phyloP scores from a whole-genome alignment of 139 green algal species.

The Dunaliella sp. region DNA sequence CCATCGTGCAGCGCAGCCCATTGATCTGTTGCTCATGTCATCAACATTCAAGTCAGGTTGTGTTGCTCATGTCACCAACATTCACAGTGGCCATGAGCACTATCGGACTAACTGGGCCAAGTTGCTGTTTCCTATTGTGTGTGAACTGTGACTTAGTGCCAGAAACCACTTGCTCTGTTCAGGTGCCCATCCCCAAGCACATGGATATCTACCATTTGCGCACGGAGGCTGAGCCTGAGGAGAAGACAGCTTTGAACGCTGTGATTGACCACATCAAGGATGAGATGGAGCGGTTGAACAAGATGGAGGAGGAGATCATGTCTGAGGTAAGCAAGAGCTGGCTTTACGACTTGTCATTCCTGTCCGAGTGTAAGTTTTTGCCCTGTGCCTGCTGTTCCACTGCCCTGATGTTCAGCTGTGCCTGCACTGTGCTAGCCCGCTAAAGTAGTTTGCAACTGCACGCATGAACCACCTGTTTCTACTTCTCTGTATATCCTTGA shows the following conservation, averaged over 20 bases:
- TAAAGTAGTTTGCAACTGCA: neutral
- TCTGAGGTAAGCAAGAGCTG: conserved; percentile 11
- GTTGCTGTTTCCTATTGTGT: no score
- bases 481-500: no score
- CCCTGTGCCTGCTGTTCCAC: neutral
- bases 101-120: neutral
- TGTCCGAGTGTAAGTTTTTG: neutral
- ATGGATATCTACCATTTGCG: conserved; percentile 93
- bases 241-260: conserved; percentile 78
- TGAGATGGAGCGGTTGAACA: conserved; percentile 46
- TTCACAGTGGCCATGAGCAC: no score
- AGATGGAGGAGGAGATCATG: conserved; percentile 58
- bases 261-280: conserved; percentile 50
- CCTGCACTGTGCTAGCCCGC: neutral
- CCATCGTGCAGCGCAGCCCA: neutral
- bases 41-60: neutral
- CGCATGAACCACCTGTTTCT: no score
- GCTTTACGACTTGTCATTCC: neutral
- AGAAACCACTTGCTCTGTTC: neutral
- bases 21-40: neutral
- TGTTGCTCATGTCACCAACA: no score
- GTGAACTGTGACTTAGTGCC: no score
- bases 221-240: conserved; percentile 76
- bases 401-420: neutral
- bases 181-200: conserved; percentile 88